Conservation (phyloP, 75 land plant genomes). For the Picea glauca region DNA sequence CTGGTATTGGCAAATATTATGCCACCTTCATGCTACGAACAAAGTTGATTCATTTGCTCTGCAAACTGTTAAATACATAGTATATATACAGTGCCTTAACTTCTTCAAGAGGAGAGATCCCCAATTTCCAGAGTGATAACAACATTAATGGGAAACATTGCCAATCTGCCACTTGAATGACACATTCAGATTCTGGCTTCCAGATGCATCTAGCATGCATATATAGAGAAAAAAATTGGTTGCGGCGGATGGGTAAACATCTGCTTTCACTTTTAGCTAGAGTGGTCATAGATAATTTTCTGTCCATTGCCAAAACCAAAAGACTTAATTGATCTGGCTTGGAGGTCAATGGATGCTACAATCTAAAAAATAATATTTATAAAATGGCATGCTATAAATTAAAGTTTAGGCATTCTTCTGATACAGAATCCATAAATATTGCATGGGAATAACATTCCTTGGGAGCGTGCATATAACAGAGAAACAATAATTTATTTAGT, state of each 20-base stretch:
- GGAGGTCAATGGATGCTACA: neutral
- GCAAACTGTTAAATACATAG: too few species aligned
- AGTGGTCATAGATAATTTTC: neutral
- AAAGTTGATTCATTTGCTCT: too few species aligned
- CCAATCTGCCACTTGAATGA: too few species aligned
- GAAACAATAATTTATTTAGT: neutral
- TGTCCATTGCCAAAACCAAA: neutral
- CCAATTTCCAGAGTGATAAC: too few species aligned
- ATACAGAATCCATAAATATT: neutral
- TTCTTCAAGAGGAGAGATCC: too few species aligned
- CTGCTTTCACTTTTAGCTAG: neutral
- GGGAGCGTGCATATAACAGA: neutral
- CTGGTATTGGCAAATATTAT: too few species aligned
- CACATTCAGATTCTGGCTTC: too few species aligned
- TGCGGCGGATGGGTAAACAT: neutral
- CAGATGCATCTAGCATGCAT: neutral
- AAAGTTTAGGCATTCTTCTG: neutral
- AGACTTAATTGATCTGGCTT: neutral
- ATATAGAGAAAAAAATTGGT: neutral
- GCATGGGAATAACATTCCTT: neutral
- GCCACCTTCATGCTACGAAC: too few species aligned
- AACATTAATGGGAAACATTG: too few species aligned
- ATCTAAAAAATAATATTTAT: neutral
- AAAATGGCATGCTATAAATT: neutral
- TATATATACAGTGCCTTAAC: too few species aligned